A percentile compares a stretch with the other conserved stretches of the same genome.
phyloP scores from a whole-genome alignment of 495 filamentous ascomycete genomes.

The Delitschia confertaspora region DNA sequence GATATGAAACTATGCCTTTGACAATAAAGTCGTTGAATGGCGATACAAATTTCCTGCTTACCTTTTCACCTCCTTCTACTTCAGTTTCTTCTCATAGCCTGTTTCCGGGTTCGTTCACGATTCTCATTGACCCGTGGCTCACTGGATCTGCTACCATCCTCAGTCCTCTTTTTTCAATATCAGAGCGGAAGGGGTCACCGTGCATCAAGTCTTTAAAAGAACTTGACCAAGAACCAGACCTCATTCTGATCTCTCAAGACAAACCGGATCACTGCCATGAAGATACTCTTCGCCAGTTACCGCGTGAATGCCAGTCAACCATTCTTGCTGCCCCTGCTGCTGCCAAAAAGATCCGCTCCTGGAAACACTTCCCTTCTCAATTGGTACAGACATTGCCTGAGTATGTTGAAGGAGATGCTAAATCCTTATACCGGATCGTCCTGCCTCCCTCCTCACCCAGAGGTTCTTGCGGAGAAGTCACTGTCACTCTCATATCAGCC shows the following conservation, averaged over 20 bases:
- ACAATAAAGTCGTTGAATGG: slow-evolving; percentile 58
- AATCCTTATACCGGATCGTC: slow-evolving; percentile 41
- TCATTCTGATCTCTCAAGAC: slow-evolving; percentile 61
- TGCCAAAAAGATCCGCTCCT: slow-evolving; percentile 50
- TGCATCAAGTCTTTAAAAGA: slow-evolving; percentile 52
- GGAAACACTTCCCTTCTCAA: slow-evolving; percentile 54
- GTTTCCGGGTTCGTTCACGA: slow-evolving; percentile 47
- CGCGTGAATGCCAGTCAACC: slow-evolving; percentile 42
- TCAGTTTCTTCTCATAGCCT: slow-evolving; percentile 31
- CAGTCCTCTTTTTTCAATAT: slow-evolving; percentile 52
- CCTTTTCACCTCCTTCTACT: slow-evolving; percentile 45
- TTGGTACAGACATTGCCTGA: slow-evolving; percentile 45
- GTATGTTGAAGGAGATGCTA: slow-evolving; percentile 37
- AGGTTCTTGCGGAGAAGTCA: slow-evolving; percentile 52
- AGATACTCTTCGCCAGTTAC: slow-evolving; percentile 55
- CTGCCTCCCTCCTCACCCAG: slow-evolving; percentile 41
- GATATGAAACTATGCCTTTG: slow-evolving; percentile 50
- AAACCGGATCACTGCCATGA: slow-evolving; percentile 65
- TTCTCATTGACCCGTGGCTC: slow-evolving; percentile 67
- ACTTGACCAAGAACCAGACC: slow-evolving; percentile 50
- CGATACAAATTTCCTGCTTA: slow-evolving; percentile 61
- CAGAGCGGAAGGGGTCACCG: slow-evolving; percentile 33
- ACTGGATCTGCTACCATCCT: slow-evolving; percentile 51
- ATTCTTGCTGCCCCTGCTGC: slow-evolving; percentile 59
- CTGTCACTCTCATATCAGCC: slow-evolving; percentile 54